Percentiles rank a stretch among this genome's conserved stretches.
phyloP scores from a whole-genome alignment of 352 stramenopile genomes.

The Salisapilia sapeloensis region DNA sequence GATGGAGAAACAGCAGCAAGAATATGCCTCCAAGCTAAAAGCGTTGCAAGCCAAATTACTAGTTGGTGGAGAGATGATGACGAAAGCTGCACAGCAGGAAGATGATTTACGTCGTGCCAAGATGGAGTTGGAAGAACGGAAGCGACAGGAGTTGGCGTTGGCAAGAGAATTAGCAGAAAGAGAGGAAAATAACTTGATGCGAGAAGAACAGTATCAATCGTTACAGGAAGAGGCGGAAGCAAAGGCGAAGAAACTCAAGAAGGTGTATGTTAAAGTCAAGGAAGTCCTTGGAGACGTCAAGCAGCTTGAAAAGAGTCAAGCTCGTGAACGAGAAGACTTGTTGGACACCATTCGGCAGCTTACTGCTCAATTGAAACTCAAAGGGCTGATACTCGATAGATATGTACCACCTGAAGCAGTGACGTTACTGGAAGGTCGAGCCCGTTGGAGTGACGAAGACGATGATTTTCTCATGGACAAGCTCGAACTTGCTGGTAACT shows the following conservation, averaged over 20 bases:
- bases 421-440: conserved; percentile 30
- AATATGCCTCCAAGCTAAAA: conserved; percentile 75
- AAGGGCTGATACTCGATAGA: conserved; percentile 85
- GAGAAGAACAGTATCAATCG: conserved; percentile 83
- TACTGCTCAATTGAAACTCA: conserved; percentile 92
- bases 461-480: conserved; percentile 51
- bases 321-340: conserved; percentile 85
- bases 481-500: conserved; percentile 64
- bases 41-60: conserved; percentile 85
- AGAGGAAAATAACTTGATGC: conserved; percentile 87
- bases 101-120: conserved; percentile 86
- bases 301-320: conserved; percentile 88
- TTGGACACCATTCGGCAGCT: conserved; percentile 92
- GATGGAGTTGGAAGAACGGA: conserved; percentile 85
- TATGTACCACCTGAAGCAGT: conserved; percentile 74
- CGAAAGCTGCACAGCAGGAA: conserved; percentile 90
- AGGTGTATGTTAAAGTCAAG: conserved; percentile 86
- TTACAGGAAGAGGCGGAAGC: conserved; percentile 88
- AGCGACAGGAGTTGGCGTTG: conserved; percentile 69
- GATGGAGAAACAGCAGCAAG: conserved; percentile 50
- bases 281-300: conserved; percentile 84
- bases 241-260: conserved; percentile 95
- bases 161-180: conserved; percentile 85
- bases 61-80: conserved; percentile 88
- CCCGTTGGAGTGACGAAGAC: conserved; percentile 58